Base-by-base conservation (phyloP, 768 basidiomycete genomes). In the Boletellus emodensis region DNA sequence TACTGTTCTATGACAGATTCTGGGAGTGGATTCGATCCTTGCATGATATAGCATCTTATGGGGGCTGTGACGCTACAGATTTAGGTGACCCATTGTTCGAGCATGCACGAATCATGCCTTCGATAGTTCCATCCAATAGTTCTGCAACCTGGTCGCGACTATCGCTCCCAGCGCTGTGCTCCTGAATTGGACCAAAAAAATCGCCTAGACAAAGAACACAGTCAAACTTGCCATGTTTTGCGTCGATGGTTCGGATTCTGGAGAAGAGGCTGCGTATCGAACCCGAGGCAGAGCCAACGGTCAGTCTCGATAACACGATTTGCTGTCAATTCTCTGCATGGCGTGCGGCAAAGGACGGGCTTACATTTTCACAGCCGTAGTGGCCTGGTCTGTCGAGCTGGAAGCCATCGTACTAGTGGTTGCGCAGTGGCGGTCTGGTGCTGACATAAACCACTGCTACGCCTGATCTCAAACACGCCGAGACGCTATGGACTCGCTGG, bases 151-250 rank as follows among this genome's bases (percentile, higher is more conserved):
- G 79, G 49, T 80, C 74, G 12, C 78, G 76, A 45, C 62, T 71
- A 44, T 51, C 62, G 13, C 68, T 67, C 12, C 56, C 66, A 2
- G 61, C 50, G 6, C 45, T 49, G 13, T 62, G 61, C 36, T 66
- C 67, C 57, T 71, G 72, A n/a, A 72, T 61, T 2, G 76, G 76
- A 6, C 86, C 86, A 67, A 93, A 91, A 71, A 94, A 93, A 68
- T 92, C 87, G n/a, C 91, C 91, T 7, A 75, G 72, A 58, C 88
- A 90, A 45, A 94, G 75, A 7, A 85, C 79, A 48, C 90, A 77
- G 62, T 92, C 88, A 64, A 98, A 97, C 64, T 89, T 90, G 54
- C 94, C 94, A 68, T 96, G 90, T 71, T 95, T 96, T 47, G 82
- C 76, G 71, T 98, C 84, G 57, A 96, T 90, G 26, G 81, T 71